Evolutionary conservation across 495 filamentous ascomycete genomes (phyloP), one percentile per base, ranked within the genome.

Genomic region (Monascus purpureus): DNA sequence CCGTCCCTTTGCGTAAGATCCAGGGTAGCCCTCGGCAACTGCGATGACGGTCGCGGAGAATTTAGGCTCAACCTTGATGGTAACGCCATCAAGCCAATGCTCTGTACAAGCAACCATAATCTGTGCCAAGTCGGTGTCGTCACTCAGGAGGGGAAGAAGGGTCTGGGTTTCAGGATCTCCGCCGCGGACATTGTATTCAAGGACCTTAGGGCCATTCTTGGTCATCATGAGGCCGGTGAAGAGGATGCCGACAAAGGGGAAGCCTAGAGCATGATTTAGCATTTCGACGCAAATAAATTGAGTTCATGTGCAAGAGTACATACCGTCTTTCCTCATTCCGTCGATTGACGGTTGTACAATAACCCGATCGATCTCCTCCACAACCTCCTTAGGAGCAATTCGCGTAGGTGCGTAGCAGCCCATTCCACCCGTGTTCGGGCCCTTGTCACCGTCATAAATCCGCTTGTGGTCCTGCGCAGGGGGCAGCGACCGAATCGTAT

Each of bases 201-300:
- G 71, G 5, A 80, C 75, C 61, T 85, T 92, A 4, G 90, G 79
- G 1, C 90, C 90, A 39, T 70, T 58, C 44, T 75, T 70, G 27
- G 87, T 93, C 59, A 97, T 82, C 90, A 96, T 97, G 4, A 96
- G 61, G 18, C 92, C 90, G 7, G 90, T 96, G 56, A 96, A 97
- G 13, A 97, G 68, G 31, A 86, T 73, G 39, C 90, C 90, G 35
- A 73, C 66, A 48, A 96, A 93, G 20, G 82, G 79, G 50, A 67
- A 71, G 5, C 70, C 61, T 65, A 39, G 12, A 32, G 15, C 11
- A 13, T 15, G 5, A 15, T 3, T n/a, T 15, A 17, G 9, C 6
- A 14, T 25, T 11, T 12, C 22, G 25, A 23, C 13, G 15, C 14
- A 20, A 6, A 20, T 18, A n/a, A 16, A 22, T n/a, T n/a, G n/a